Percentiles rank a stretch among this genome's conserved stretches.
These are phyloP conservation scores for Nematocida sp. DNA, from an alignment of 371 early-diverging fungal species.

Conservation along the genomic window DNA sequence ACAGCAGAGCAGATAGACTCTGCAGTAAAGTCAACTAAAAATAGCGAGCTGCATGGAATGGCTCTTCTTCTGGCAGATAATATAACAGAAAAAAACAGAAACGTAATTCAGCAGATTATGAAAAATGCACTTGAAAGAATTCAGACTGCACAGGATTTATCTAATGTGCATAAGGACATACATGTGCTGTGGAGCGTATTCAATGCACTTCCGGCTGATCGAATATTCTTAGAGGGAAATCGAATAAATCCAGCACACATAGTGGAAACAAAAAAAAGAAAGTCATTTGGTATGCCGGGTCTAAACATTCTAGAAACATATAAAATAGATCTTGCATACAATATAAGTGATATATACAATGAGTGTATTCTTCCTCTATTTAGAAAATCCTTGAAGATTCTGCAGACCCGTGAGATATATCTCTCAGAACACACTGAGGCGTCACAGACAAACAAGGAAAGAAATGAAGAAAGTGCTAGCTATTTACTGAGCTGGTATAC, in stretches of 20 bases:
- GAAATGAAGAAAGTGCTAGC: neutral
- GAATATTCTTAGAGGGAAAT: slow-evolving; percentile 20
- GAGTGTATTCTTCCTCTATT: slow-evolving; percentile 16
- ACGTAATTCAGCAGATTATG: neutral
- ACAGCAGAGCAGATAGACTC: neutral
- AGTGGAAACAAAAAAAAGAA: slow-evolving; percentile 25
- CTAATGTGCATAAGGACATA: slow-evolving; percentile 4
- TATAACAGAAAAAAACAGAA: neutral
- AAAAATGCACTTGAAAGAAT: neutral
- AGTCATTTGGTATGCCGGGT: neutral
- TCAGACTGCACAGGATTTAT: neutral
- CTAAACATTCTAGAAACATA: neutral
- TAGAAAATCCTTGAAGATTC: slow-evolving; percentile 2
- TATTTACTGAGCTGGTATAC: slow-evolving; percentile 41
- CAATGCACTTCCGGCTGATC: slow-evolving; percentile 7
- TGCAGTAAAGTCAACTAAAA: neutral
- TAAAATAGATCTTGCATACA: neutral
- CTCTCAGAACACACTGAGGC: neutral
- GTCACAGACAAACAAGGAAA: neutral
- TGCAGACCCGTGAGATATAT: slow-evolving; percentile 48
- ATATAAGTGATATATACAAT: slow-evolving; percentile 9
- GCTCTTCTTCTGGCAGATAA: slow-evolving; percentile 14
- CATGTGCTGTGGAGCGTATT: slow-evolving; percentile 41
- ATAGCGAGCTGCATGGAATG: slow-evolving; percentile 31
- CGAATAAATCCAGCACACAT: slow-evolving; percentile 35